A percentile compares a stretch with the other conserved stretches of the same genome.
These are phyloP conservation scores for Paramarasmius palmivorus DNA, from an alignment of 1,284 basidiomycete genomes.

Conservation along the genomic window DNA sequence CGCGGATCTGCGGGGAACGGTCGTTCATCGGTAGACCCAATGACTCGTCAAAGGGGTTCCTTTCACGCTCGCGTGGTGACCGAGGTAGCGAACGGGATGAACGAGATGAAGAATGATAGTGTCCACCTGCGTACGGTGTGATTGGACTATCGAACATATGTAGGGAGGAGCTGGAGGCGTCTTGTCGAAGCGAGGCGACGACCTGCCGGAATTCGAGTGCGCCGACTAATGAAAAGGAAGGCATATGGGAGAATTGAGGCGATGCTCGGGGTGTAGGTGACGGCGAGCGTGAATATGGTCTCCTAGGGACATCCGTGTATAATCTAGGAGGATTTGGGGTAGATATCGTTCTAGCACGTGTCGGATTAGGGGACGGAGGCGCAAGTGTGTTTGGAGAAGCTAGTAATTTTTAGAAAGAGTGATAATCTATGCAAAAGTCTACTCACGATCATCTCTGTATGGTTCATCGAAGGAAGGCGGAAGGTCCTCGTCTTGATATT, in stretches of 20 bases:
- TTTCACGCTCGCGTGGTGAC: slow-evolving; percentile 33
- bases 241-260: slow-evolving; percentile 51
- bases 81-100: slow-evolving; percentile 35
- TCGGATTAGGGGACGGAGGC: slow-evolving; percentile 23
- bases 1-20: slow-evolving; percentile 22
- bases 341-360: slow-evolving; percentile 33
- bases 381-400: slow-evolving; percentile 13
- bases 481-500: slow-evolving; percentile 58
- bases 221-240: slow-evolving; percentile 87
- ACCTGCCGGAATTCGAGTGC: slow-evolving; percentile 94
- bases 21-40: slow-evolving; percentile 51
- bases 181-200: slow-evolving; percentile 73
- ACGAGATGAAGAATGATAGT: slow-evolving; percentile 58
- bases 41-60: slow-evolving; percentile 50
- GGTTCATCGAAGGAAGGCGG: slow-evolving; percentile 41
- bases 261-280: slow-evolving; percentile 24
- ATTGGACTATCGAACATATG: slow-evolving; percentile 67
- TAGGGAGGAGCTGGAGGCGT: slow-evolving; percentile 59
- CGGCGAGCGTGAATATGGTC: slow-evolving; percentile 41
- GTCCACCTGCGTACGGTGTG: slow-evolving; percentile 73
- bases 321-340: slow-evolving; percentile 39
- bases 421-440: background rate
- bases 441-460: slow-evolving; percentile 65
- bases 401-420: background rate
- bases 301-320: slow-evolving; percentile 40